These are phyloP conservation scores for Smallanthus sonchifolius DNA, from an alignment of 129 eudicot species.

Conservation along the genomic window DNA sequence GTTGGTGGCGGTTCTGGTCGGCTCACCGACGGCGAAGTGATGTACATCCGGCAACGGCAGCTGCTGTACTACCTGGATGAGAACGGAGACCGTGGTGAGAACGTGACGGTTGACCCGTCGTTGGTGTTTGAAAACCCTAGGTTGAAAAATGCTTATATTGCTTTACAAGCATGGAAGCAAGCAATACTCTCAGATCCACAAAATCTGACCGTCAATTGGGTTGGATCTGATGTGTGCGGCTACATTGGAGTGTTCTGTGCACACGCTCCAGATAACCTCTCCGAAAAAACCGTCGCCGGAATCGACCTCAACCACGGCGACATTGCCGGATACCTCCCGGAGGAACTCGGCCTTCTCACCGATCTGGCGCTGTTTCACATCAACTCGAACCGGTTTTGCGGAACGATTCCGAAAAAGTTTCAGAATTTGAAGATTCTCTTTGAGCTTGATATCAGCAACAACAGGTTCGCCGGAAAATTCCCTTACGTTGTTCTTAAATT, in stretches of 20 bases:
- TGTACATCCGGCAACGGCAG: slow-evolving; percentile 56
- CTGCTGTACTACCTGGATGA: slow-evolving; percentile 70
- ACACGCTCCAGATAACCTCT: slow-evolving; percentile 43
- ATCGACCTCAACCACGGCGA: slow-evolving; percentile 94
- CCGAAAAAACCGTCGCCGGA: slow-evolving; percentile 57
- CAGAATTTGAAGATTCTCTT: slow-evolving; percentile 45
- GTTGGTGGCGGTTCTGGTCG: slow-evolving; percentile 32
- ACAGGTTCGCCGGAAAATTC: slow-evolving; percentile 89
- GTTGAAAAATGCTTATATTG: slow-evolving; percentile 71
- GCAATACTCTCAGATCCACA: slow-evolving; percentile 86
- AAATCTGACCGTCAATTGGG: slow-evolving; percentile 67
- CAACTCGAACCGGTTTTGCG: slow-evolving; percentile 79
- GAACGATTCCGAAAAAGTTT: slow-evolving; percentile 67
- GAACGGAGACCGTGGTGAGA: slow-evolving; percentile 78
- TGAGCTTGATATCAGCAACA: slow-evolving; percentile 87
- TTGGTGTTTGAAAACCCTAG: slow-evolving; percentile 57
- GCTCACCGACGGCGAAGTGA: slow-evolving; percentile 50
- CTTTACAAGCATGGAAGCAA: slow-evolving; percentile 89
- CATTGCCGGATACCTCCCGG: slow-evolving; percentile 84
- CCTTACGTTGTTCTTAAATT: slow-evolving; percentile 63
- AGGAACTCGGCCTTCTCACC: slow-evolving; percentile 65
- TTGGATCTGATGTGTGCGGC: slow-evolving; percentile 68
- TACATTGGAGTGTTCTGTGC: slow-evolving; percentile 80
- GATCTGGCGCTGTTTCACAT: slow-evolving; percentile 83
- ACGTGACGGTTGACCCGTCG: slow-evolving; percentile 58